Evolutionary conservation across 441 rosid genomes (phyloP).

Genomic region (Pelargonium hybrid): DNA sequence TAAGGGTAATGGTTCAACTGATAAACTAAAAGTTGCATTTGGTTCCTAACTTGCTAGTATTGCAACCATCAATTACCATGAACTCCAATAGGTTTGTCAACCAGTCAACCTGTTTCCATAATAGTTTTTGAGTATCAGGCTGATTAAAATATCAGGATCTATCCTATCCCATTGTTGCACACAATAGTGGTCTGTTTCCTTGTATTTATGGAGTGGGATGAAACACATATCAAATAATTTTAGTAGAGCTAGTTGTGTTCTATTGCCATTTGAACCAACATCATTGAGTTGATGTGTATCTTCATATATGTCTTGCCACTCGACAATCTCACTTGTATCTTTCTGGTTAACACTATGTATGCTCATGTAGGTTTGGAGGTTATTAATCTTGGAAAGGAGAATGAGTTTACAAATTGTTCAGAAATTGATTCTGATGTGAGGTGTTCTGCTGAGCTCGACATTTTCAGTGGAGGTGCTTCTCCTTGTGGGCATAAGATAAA

Average conservation of each 20-base stretch:
- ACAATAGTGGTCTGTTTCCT: too few relatives aligned
- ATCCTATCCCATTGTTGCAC: too few relatives aligned
- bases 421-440: conserved; percentile 22
- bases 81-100: too few relatives aligned
- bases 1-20: conserved; percentile 10
- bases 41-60: neutral
- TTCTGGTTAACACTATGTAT: conserved; percentile 2
- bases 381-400: conserved; percentile 21
- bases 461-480: conserved; percentile 17
- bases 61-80: neutral
- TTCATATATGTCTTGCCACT: neutral
- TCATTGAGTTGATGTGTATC: neutral
- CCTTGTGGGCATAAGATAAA: conserved; percentile 15
- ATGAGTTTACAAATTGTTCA: conserved; percentile 17
- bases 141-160: too few relatives aligned
- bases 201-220: too few relatives aligned
- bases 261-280: neutral
- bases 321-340: neutral
- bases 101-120: too few relatives aligned
- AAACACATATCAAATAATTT: too few relatives aligned
- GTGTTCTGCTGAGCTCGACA: conserved; percentile 25
- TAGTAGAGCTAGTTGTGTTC: neutral
- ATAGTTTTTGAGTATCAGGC: too few relatives aligned
- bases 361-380: conserved; percentile 27
- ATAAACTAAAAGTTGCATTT: neutral